Conservation (phyloP, 805 yeast species). For the Nakazawaea populi region DNA sequence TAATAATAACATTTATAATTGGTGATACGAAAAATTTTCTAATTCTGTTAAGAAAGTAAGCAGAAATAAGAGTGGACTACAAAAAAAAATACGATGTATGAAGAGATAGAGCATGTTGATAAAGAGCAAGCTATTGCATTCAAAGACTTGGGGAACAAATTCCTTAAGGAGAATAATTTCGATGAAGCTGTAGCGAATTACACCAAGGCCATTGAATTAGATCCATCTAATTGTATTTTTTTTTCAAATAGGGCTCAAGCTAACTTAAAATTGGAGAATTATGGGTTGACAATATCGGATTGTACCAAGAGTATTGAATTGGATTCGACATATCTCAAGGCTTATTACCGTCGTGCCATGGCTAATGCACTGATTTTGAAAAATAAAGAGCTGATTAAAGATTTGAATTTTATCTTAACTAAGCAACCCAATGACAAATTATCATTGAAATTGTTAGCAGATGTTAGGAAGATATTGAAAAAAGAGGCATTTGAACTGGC, state of each 20-base stretch:
- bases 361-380: conserved; percentile 72
- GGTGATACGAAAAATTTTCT: not conserved
- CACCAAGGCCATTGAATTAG: conserved; percentile 66
- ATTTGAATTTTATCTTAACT: conserved; percentile 57
- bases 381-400: conserved; percentile 67
- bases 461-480: conserved; percentile 60
- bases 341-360: conserved; percentile 82
- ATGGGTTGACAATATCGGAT: conserved; percentile 80
- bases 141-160: conserved; percentile 70
- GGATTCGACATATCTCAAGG: conserved; percentile 67
- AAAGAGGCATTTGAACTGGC: conserved; percentile 81
- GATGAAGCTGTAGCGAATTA: conserved; percentile 65
- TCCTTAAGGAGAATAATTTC: conserved; percentile 59
- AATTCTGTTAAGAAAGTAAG: too few relatives aligned
- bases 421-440: conserved; percentile 62
- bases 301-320: conserved; percentile 64
- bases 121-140: conserved; percentile 33
- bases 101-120: not conserved
- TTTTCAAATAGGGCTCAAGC: conserved; percentile 90
- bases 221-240: conserved; percentile 52
- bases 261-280: conserved; percentile 77
- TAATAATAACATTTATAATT: too few relatives aligned
- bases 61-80: too few relatives aligned
- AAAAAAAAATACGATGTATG: not conserved
- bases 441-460: conserved; percentile 57